Evolutionary conservation across 2,329 filamentous ascomycete genomes (phyloP), one percentile per base, ranked within the genome.

Genomic region (Fusarium mundagurra): DNA sequence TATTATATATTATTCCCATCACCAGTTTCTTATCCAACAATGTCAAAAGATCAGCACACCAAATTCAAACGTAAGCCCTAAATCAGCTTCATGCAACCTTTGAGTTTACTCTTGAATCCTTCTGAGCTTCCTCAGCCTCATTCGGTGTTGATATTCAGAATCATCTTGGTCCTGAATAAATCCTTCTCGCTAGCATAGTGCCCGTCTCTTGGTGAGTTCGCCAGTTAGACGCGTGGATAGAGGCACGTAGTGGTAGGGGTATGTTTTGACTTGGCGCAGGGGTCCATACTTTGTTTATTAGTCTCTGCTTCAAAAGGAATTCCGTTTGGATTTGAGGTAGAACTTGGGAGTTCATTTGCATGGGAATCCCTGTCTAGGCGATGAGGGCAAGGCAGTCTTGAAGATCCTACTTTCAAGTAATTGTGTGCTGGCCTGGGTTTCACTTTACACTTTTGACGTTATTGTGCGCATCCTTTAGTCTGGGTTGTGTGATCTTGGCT

Each of bases 201-300:
- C 20, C 61, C 44, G 18, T 41, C 13, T 38, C 41, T 55, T 55
- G 24, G 34, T 54, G 16, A 22, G 24, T 34, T 41, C 61, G 39
- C 66, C 66, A 68, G 54, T 68, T 38, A 66, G 36, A 66, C n/a
- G 36, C 16, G 31, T 10, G 27, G n/a, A 60, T 59, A 5, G 18
- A 24, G 11, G 41, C 66, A 69, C 66, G 66, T 33, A 45, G 20
- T 27, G 54, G 45, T 41, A 66, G 36, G 66, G 66, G 48, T 55
- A 11, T 67, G 44, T 62, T 69, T 55, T 53, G 22, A 41, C 27
- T 41, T 51, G 16, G 13, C 6, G 20, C 39, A 39, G 31, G 53
- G 53, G 27, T 14, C 7, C 13, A 13, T 13, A 10, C 2, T n/a
- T 24, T 41, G 10, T 24, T 36, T 12, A 33, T 51, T 6, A 33